phyloP scores from a whole-genome alignment of 2,329 filamentous ascomycete genomes.

The Neonectria punicea region DNA sequence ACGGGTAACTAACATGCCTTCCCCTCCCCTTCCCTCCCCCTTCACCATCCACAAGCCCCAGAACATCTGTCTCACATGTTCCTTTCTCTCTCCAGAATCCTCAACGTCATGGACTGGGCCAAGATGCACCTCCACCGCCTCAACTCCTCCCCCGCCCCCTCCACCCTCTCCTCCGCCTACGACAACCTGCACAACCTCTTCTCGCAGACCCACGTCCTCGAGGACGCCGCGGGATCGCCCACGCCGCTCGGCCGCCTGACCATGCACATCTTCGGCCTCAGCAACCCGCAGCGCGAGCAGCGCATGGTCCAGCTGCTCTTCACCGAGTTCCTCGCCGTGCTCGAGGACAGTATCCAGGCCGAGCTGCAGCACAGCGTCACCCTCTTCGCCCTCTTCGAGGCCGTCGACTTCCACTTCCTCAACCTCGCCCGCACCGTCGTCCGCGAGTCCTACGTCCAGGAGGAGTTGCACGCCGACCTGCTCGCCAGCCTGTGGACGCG shows the following conservation, averaged over 20 bases:
- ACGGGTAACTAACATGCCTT: conserved; percentile 63
- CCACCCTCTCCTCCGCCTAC: conserved; percentile 73
- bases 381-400: conserved; percentile 90
- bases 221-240: conserved; percentile 64
- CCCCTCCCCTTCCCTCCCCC: not conserved
- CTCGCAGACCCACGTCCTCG: conserved; percentile 69
- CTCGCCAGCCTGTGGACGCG: conserved; percentile 87
- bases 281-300: conserved; percentile 82
- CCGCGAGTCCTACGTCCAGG: conserved; percentile 83
- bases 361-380: conserved; percentile 84
- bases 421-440: conserved; percentile 87
- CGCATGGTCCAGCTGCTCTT: conserved; percentile 84
- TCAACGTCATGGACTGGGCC: conserved; percentile 97
- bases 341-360: conserved; percentile 88
- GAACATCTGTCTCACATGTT: conserved; percentile 23
- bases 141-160: conserved; percentile 67
- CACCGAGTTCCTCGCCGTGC: conserved; percentile 83
- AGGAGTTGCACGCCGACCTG: conserved; percentile 82
- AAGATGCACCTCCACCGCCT: conserved; percentile 83
- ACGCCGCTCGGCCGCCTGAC: conserved; percentile 76
- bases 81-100: conserved; percentile 65
- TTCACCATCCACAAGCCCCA: not conserved
- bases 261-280: conserved; percentile 81
- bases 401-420: conserved; percentile 89
- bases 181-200: conserved; percentile 86